Percentiles rank a stretch among this genome's conserved stretches.
phyloP scores from a whole-genome alignment of 768 basidiomycete species.

The Cyclocybe aegerita region DNA sequence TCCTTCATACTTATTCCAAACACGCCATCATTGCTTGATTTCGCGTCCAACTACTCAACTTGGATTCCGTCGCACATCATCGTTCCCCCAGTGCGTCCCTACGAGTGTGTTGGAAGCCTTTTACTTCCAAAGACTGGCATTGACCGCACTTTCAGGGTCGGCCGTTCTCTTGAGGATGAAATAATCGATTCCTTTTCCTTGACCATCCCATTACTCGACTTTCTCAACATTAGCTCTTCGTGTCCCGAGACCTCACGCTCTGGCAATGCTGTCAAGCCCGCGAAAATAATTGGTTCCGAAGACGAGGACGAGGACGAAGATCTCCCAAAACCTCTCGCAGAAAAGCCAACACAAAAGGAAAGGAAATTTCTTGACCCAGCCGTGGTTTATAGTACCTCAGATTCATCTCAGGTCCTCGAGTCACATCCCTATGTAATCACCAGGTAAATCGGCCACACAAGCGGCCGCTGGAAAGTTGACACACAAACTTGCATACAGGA shows the following conservation, averaged over 20 bases:
- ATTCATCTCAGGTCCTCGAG: constrained; percentile 9
- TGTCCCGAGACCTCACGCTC: constrained; percentile 10
- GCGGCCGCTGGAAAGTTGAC: background rate
- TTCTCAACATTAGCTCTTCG: constrained; percentile 25
- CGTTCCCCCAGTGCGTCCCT: constrained; percentile 24
- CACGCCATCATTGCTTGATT: constrained; percentile 26
- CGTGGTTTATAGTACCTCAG: too few relatives aligned
- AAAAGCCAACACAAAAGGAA: constrained; percentile 8
- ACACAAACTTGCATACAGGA: constrained; percentile 18
- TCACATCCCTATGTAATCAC: constrained; percentile 36
- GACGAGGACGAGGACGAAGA: constrained; percentile 11
- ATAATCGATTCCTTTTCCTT: constrained; percentile 34
- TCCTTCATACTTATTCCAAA: constrained; percentile 35
- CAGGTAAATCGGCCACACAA: constrained; percentile 18
- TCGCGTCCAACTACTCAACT: constrained; percentile 26
- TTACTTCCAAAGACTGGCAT: background rate
- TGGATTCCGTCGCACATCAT: constrained; percentile 27
- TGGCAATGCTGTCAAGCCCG: background rate
- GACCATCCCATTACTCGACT: constrained; percentile 32
- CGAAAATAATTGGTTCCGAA: constrained; percentile 2
- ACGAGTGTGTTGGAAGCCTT: constrained; percentile 22
- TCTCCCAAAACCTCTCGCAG: background rate
- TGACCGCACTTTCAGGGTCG: background rate
- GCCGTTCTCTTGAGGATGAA: constrained; percentile 19
- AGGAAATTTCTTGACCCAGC: too few relatives aligned